phyloP scores from a whole-genome alignment of 176 grass and related monocot species.

The Avena sativa region DNA sequence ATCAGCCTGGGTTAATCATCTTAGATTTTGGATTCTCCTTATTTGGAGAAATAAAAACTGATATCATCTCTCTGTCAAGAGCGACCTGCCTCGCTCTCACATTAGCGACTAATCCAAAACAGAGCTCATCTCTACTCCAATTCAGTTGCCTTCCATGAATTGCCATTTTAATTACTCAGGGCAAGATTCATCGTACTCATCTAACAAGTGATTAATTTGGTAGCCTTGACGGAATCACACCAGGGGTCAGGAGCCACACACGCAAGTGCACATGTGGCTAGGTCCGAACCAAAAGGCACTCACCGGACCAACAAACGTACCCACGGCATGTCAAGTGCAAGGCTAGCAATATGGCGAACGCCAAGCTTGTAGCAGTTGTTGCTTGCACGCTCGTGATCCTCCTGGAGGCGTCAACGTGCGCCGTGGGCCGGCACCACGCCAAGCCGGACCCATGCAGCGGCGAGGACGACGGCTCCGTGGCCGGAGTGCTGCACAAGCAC shows the following conservation, averaged over 20 bases:
- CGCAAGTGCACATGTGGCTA: no score
- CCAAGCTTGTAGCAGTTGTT: neutral
- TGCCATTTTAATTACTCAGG: neutral
- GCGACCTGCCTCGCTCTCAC: neutral
- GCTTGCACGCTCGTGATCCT: no score
- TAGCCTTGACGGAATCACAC: neutral
- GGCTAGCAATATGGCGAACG: neutral
- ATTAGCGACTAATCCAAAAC: constrained; percentile 17
- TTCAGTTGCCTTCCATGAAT: neutral
- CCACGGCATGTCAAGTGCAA: neutral
- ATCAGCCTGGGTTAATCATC: neutral
- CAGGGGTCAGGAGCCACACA: no score
- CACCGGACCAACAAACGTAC: neutral
- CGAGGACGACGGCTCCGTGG: neutral
- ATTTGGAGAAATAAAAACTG: neutral
- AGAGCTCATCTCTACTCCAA: neutral
- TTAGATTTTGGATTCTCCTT: no score
- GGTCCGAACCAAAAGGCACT: no score
- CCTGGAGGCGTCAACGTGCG: no score
- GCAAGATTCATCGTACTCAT: neutral
- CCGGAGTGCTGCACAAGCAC: neutral
- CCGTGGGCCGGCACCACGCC: no score
- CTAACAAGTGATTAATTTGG: neutral
- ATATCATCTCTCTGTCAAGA: neutral
- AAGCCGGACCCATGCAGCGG: neutral